A percentile compares a stretch with the other conserved stretches of the same genome.
phyloP scores from a whole-genome alignment of 176 grass and related monocot genomes.

The Puya raimondii region DNA sequence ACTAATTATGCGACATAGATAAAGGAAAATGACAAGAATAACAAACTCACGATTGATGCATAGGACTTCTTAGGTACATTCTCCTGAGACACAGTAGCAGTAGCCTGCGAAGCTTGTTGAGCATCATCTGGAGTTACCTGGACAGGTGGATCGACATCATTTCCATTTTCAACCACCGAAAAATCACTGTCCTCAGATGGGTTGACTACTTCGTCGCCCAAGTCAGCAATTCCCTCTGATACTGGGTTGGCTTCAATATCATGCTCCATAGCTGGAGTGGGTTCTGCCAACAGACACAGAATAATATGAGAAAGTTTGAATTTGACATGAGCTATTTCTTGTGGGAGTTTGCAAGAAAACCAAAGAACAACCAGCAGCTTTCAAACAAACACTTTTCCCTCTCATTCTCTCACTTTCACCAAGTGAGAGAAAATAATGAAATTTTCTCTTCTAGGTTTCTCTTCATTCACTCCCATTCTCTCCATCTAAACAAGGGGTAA shows the following conservation, averaged over 20 bases:
- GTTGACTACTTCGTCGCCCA: not conserved
- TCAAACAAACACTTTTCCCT: no score
- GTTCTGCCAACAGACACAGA: conserved; percentile 20
- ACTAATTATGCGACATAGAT: not conserved
- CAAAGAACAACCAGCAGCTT: no score
- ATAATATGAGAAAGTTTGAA: not conserved
- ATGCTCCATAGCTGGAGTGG: conserved; percentile 9
- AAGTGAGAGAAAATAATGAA: no score
- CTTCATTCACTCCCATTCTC: no score
- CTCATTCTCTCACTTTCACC: no score
- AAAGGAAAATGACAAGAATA: not conserved
- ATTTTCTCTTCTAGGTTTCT: no score
- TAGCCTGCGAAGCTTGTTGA: not conserved
- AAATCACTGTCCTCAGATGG: not conserved
- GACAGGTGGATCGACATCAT: conserved; percentile 1
- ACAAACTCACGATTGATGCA: conserved; percentile 12
- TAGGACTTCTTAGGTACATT: conserved; percentile 11
- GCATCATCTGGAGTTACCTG: not conserved
- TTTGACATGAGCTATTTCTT: no score
- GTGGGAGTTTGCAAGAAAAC: no score
- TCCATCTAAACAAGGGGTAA: no score
- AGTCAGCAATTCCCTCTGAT: not conserved
- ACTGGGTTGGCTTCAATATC: not conserved
- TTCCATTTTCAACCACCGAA: conserved; percentile 2
- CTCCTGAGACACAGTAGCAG: conserved; percentile 3